Base-by-base conservation (phyloP, 345 rosid genomes). In the Pugionium cornutum region DNA sequence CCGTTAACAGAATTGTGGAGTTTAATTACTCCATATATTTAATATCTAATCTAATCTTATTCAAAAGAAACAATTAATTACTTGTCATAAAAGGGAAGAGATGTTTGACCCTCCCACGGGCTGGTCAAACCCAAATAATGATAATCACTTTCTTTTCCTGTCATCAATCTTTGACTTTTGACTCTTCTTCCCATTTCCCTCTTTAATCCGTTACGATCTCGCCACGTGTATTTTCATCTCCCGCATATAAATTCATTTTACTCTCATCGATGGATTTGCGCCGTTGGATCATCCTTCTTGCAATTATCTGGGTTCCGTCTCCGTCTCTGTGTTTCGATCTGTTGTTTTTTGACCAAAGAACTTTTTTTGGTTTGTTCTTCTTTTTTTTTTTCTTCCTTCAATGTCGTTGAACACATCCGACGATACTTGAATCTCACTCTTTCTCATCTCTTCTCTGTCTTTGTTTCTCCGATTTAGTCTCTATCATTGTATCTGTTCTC, bases 161-260 rank as follows among this genome's bases (percentile, higher is more conserved):
- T 78, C 86, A 78, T 39, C 79, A 75, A 74, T 71, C 45, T 80
- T 73, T 74, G 84, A 83, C 86, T 83, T 81, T 83, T 51, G 52
- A 48, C 77, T 57, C 11, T 61, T 37, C 53, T 10, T 27, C 62
- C 62, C 25, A 27, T 1, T 18, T 18, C 18, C 18, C 18, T 18
- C 18, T 18, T 18, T 18, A 18, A 9, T 46, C 40, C 48, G 55
- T 53, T 9, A 26, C 8, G 67, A 69, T 64, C 7, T 52, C 3
- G 49, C 52, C 72, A 80, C 81, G 75, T 65, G 79, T 64, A 18
- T 18, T 18, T 18, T 18, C 18, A 18, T 18, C 18, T 18, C 0
- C 18, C 53, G 0, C 2, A 0, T 6, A 1, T 32, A 39, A 39
- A 39, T 39, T 18, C 18, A 18, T 18, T 18, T 4, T 4, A 39